phyloP scores from a whole-genome alignment of 2,329 filamentous ascomycete genomes.

The Plenodomus tracheiphilus region DNA sequence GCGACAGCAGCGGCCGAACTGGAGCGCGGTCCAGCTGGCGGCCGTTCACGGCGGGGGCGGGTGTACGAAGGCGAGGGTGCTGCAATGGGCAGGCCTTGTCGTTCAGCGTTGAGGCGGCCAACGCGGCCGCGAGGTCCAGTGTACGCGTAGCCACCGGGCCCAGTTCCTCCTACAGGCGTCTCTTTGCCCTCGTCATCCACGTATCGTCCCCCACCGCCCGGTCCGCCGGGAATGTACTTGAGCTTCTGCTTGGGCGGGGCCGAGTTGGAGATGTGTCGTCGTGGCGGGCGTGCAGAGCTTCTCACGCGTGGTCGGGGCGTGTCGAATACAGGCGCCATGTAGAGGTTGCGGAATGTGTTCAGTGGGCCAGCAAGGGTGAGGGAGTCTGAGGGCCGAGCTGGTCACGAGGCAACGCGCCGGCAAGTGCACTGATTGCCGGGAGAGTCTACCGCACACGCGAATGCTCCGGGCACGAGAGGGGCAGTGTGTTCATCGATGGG shows the following conservation, averaged over 20 bases:
- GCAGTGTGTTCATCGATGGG: slow-evolving; percentile 28
- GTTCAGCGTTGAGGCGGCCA: slow-evolving; percentile 54
- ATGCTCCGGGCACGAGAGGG: slow-evolving; percentile 25
- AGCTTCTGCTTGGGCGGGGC: slow-evolving; percentile 51
- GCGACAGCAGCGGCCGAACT: slow-evolving; percentile 87
- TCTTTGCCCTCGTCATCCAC: slow-evolving; percentile 71
- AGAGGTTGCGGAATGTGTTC: slow-evolving; percentile 29
- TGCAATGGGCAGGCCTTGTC: slow-evolving; percentile 45
- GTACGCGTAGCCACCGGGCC: slow-evolving; percentile 55
- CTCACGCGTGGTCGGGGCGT: slow-evolving; percentile 44
- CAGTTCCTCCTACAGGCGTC: slow-evolving; percentile 57
- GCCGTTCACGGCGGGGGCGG: slow-evolving; percentile 44
- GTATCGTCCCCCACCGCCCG: slow-evolving; percentile 83
- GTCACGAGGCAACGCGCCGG: slow-evolving; percentile 32
- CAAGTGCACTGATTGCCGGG: slow-evolving; percentile 17
- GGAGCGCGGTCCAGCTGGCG: slow-evolving; percentile 66
- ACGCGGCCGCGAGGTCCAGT: slow-evolving; percentile 58
- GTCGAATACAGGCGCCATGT: slow-evolving; percentile 42
- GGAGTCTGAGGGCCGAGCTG: slow-evolving; percentile 11
- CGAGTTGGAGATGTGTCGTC: slow-evolving; percentile 42
- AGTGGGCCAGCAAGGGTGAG: slow-evolving; percentile 28
- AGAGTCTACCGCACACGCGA: slow-evolving; percentile 32
- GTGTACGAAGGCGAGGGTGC: slow-evolving; percentile 52
- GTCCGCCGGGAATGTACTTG: slow-evolving; percentile 80
- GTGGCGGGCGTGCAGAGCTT: slow-evolving; percentile 37